Percentiles rank a stretch among this genome's conserved stretches.
phyloP scores from a whole-genome alignment of 2,329 filamentous ascomycete species.

The Lecanicillium sp. region DNA sequence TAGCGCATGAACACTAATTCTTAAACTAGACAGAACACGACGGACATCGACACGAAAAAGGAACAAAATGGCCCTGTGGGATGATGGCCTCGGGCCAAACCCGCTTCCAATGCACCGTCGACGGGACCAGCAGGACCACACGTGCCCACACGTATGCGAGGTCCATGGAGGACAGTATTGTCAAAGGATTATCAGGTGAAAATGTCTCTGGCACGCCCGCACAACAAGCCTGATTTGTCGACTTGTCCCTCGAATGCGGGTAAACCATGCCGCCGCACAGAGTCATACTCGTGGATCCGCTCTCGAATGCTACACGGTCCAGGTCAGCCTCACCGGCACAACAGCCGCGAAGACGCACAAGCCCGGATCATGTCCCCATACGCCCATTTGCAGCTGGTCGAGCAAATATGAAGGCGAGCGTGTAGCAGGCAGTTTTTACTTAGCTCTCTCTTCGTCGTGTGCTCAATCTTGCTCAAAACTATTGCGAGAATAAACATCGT shows the following conservation, averaged over 20 bases:
- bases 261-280: no score
- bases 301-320: no score
- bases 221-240: no score
- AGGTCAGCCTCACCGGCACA: conserved; percentile 9
- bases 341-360: neutral
- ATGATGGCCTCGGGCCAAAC: neutral
- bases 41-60: neutral
- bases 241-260: no score
- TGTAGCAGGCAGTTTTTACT: neutral
- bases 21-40: conserved; percentile 10
- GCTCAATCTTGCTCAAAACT: no score
- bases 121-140: neutral
- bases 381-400: neutral
- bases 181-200: no score
- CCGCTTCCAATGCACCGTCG: neutral
- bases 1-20: conserved; percentile 11
- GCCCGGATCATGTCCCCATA: neutral
- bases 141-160: neutral
- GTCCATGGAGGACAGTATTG: no score
- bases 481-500: no score
- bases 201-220: no score
- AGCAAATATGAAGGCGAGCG: neutral
- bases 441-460: no score
- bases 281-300: no score
- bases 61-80: neutral